These are phyloP conservation scores for Cyberlindnera petersonii DNA, from an alignment of 805 yeast genomes.

Conservation along the genomic window DNA sequence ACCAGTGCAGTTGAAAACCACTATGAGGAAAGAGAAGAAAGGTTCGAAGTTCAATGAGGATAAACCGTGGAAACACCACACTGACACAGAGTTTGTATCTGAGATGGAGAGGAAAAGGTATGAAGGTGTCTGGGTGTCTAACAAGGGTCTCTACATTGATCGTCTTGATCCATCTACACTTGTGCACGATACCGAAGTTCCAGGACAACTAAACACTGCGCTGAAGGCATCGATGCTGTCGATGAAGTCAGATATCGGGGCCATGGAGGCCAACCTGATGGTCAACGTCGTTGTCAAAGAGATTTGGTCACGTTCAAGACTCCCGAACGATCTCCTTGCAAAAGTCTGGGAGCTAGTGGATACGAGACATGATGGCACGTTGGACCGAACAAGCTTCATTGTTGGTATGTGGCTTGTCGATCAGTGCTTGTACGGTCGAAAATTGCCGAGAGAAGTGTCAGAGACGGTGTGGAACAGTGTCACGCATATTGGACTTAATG, in stretches of 20 bases:
- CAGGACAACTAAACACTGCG: slow-evolving; percentile 25
- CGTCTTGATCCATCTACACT: slow-evolving; percentile 18
- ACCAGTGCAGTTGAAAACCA: slow-evolving; percentile 26
- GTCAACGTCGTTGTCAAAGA: slow-evolving; percentile 57
- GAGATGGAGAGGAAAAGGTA: slow-evolving; percentile 79
- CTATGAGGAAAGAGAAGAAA: slow-evolving; percentile 27
- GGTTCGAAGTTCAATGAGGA: slow-evolving; percentile 65
- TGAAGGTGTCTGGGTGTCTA: slow-evolving; percentile 92
- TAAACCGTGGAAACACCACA: slow-evolving; percentile 92
- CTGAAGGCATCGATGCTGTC: slow-evolving; percentile 29
- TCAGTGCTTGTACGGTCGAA: slow-evolving; percentile 91
- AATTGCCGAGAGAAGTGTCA: slow-evolving; percentile 69
- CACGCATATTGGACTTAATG: slow-evolving; percentile 40
- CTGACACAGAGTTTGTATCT: slow-evolving; percentile 46
- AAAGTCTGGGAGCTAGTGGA: slow-evolving; percentile 74
- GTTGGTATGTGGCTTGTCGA: slow-evolving; percentile 99
- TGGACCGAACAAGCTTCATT: slow-evolving; percentile 76
- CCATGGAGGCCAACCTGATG: slow-evolving; percentile 28
- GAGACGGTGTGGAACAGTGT: slow-evolving; percentile 80
- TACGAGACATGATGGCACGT: slow-evolving; percentile 61
- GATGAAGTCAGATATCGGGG: slow-evolving; percentile 19
- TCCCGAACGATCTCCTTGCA: slow-evolving; percentile 56
- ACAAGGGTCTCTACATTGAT: slow-evolving; percentile 61
- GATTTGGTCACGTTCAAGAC: slow-evolving; percentile 75
- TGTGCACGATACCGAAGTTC: slow-evolving; percentile 17